Percentiles rank a stretch among this genome's conserved stretches.
phyloP scores from a whole-genome alignment of 306 rosid species.

The Vicia faba region DNA sequence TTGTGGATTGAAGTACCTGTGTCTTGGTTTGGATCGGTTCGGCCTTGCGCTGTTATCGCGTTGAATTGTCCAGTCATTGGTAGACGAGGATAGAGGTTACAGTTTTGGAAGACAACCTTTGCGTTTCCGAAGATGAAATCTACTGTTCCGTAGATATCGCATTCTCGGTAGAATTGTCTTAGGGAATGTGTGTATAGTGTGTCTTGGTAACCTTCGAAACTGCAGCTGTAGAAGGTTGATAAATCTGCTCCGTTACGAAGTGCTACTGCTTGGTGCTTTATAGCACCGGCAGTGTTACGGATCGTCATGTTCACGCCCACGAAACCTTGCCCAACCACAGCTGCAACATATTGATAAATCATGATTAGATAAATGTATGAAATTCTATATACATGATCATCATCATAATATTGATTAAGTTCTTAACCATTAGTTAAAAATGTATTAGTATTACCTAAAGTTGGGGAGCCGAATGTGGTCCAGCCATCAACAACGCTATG shows the following conservation, averaged over 20 bases:
- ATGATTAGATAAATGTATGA: no score
- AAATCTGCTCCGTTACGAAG: conserved; percentile 80
- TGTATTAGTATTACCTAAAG: conserved; percentile 59
- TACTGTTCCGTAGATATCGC: conserved; percentile 82
- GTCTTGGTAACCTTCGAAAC: conserved; percentile 91
- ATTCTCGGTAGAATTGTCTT: conserved; percentile 86
- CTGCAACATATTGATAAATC: conserved; percentile 41
- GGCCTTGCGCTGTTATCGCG: conserved; percentile 88
- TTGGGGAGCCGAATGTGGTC: conserved; percentile 92
- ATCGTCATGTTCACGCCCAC: conserved; percentile 81
- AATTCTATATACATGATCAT: no score
- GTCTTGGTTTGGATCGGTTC: conserved; percentile 81
- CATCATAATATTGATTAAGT: no score
- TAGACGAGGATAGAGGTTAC: conserved; percentile 79
- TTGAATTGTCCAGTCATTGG: conserved; percentile 85
- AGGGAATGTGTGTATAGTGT: conserved; percentile 79
- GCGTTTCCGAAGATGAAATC: conserved; percentile 98
- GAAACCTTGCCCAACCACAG: conserved; percentile 72
- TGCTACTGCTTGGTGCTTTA: conserved; percentile 91
- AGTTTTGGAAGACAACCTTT: conserved; percentile 76
- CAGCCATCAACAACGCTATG: conserved; percentile 77
- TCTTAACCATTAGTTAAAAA: no score
- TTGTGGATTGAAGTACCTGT: conserved; percentile 78
- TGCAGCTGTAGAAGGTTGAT: conserved; percentile 83
- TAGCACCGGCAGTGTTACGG: conserved; percentile 85